Evolutionary conservation across 371 early-diverging fungal species (phyloP), one percentile per base, ranked within the genome.

Genomic region (Lichtheimia ornata): DNA sequence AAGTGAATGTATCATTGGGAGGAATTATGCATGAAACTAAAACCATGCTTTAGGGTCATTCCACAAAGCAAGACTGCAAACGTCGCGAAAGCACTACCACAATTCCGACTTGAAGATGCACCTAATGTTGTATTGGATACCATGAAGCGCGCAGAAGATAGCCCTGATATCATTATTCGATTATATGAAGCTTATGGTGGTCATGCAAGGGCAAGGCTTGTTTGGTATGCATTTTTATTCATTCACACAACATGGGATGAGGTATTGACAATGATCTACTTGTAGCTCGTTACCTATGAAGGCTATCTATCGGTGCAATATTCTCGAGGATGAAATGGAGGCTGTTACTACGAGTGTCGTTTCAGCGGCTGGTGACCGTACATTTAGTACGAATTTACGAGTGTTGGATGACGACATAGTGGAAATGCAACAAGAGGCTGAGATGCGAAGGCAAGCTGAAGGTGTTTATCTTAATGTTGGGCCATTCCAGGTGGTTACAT

Each of bases 101-200:
- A 81, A 53, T 87, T 92, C 66, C 65, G 71, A 14, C 60, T 90
- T 47, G 81, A 84, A n/a, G 79, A 79, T 35, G 73, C 81, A 13
- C 72, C 76, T n/a, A 94, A 92, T 61, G 87, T 94, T 4, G 84
- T 96, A 15, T 67, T 97, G 66, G 95, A 96, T 67, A 91, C 93
- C 0, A 71, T 97, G 59, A 97, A 97, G 71, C 66, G 79, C 12
- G 91, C 97, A 3, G 97, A 96, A 75, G 94, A 94, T 67, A 76
- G 76, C 50, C 30, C 67, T 2, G 79, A 67, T 14, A 60, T 97
- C 17, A 80, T 97, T 42, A 61, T 98, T 22, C 84, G 99, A 50
- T 59, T 97, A 11, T 94, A 94, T 70, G 97, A 98, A 71, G 88
- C 94, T 0, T 92, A 86, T 71, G 97, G 99, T n/a, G 97, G 97